Evolutionary conservation across 2,329 filamentous ascomycete species (phyloP), one percentile per base, ranked within the genome.

Genomic region (Penicillium brasilianum): DNA sequence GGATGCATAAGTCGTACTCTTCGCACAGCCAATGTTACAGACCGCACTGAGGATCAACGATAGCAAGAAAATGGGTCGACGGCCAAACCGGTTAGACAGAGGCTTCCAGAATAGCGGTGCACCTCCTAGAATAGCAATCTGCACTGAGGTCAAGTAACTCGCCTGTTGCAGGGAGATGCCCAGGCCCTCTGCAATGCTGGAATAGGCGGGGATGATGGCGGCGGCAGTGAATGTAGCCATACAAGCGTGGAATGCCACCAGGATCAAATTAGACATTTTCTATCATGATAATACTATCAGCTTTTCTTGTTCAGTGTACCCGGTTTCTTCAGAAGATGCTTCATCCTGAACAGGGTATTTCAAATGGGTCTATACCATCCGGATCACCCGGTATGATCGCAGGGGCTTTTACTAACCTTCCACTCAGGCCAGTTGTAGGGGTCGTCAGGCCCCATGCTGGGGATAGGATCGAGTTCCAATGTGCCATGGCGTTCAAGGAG

Each of bases 191-290:
- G 84, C 78, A 18, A 88, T 87, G 22, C 78, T 75, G 49, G 80
- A 76, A 71, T 83, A 87, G 4, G 83, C 84, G 2, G 85, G 83
- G 57, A 86, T 84, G 63, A 88, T 86, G 5, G 78, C 76, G 0
- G 84, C 79, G 1, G 85, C 83, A 4, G 79, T 84, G 67, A 87
- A 87, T 4, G 84, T 84, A 44, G 80, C 80, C 82, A 87, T 87
- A 73, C 83, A 83, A 44, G 84, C 83, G 60, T 87, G 84, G 66
- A 86, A 84, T 0, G 84, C 83, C 16, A 88, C 84, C 28, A 87
- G 78, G 11, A 82, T 64, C 0, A 88, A 74, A 64, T 87, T 86
- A 57, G 76, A 59, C n/a, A 80, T 71, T 81, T 86, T 87, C 82
- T 85, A 22, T 14, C 7, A n/a, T n/a, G 14, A 57, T 2, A 18